A percentile compares a stretch with the other conserved stretches of the same genome.
These are phyloP conservation scores for Gamsiella multidivaricata DNA, from an alignment of 192 early-diverging fungal species.

Conservation along the genomic window DNA sequence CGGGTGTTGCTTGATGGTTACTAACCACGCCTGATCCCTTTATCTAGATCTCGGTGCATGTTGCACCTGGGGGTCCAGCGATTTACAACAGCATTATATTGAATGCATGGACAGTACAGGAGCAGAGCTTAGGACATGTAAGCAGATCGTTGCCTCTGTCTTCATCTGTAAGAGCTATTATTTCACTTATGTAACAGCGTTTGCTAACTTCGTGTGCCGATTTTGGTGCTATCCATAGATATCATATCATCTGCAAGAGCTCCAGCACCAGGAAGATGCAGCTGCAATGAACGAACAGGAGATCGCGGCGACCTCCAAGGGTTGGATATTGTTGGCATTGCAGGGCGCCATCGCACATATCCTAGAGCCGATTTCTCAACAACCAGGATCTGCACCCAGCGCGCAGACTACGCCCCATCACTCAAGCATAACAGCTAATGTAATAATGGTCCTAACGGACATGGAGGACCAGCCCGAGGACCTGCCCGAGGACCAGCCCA, in stretches of 20 bases:
- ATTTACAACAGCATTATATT: slow-evolving; percentile 11
- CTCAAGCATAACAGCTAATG: not conserved
- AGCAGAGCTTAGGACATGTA: slow-evolving; percentile 30
- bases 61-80: slow-evolving; percentile 15
- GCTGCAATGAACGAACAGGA: not conserved
- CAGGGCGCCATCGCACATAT: slow-evolving; percentile 41
- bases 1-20: too few relatives aligned
- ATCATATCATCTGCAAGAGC: slow-evolving; percentile 16
- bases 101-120: slow-evolving; percentile 23
- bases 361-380: slow-evolving; percentile 10
- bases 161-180: too few relatives aligned
- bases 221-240: slow-evolving; percentile 30
- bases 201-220: not conserved
- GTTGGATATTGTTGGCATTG: slow-evolving; percentile 30
- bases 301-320: not conserved
- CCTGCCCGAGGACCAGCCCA: not conserved
- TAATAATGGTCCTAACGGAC: slow-evolving; percentile 29
- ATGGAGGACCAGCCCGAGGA: not conserved
- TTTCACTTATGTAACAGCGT: not conserved
- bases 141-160: not conserved
- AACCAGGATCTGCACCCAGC: not conserved
- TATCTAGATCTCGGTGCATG: slow-evolving; percentile 35
- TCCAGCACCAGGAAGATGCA: slow-evolving; percentile 17
- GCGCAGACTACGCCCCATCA: not conserved
- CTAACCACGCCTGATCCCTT: not conserved